A percentile compares a stretch with the other conserved stretches of the same genome.
phyloP scores from a whole-genome alignment of 1,139 yeast genomes.

The Kodamaea ohmeri region DNA sequence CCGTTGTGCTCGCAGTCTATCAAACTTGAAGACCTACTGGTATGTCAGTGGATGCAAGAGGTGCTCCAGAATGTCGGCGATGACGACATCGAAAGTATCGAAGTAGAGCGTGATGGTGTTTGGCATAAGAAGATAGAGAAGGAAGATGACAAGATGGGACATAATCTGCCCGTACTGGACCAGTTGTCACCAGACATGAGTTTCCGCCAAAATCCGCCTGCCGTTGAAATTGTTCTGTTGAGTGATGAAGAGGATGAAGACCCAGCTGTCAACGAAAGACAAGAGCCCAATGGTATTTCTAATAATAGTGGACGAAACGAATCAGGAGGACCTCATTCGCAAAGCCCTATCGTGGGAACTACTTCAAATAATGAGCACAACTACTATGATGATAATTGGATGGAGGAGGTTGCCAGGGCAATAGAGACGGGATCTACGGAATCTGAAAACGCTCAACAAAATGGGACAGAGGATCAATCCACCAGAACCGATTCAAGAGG shows the following conservation, averaged over 20 bases:
- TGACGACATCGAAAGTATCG: conserved; percentile 52
- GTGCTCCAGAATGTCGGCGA: conserved; percentile 40
- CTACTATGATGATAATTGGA: conserved; percentile 5
- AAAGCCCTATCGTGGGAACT: too few relatives aligned
- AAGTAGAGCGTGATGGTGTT: conserved; percentile 54
- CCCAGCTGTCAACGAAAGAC: background rate
- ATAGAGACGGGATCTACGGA: background rate
- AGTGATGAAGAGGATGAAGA: conserved; percentile 17
- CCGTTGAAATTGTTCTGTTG: conserved; percentile 23
- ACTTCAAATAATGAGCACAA: too few relatives aligned
- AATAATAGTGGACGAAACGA: too few relatives aligned
- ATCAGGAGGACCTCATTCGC: too few relatives aligned
- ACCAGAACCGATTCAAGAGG: too few relatives aligned
- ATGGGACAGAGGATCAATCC: too few relatives aligned
- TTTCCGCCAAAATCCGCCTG: conserved; percentile 9
- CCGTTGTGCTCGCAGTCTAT: conserved; percentile 56
- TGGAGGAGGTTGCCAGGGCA: conserved; percentile 3
- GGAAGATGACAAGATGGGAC: conserved; percentile 7
- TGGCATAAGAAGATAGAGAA: conserved; percentile 42
- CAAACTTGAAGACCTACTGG: conserved; percentile 49
- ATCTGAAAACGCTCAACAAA: background rate
- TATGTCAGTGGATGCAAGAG: conserved; percentile 59
- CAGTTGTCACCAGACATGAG: conserved; percentile 4
- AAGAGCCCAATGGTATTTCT: too few relatives aligned
- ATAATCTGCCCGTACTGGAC: conserved; percentile 3